These are phyloP conservation scores for Hypoxylon trugodes DNA, from an alignment of 495 filamentous ascomycete species.

Conservation along the genomic window DNA sequence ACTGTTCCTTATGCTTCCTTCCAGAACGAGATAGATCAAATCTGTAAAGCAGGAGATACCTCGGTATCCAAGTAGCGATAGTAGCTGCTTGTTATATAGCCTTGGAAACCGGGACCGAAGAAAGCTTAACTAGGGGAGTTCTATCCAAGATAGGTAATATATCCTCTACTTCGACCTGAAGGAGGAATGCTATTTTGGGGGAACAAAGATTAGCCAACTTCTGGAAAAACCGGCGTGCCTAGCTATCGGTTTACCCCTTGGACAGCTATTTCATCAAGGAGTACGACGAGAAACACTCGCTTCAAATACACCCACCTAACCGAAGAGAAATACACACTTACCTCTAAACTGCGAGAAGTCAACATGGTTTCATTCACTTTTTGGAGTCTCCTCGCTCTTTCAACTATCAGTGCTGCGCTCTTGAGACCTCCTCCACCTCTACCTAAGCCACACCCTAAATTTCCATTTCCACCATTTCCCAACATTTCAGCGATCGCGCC, in stretches of 20 bases:
- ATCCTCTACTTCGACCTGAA: too few species aligned
- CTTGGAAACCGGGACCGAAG: too few species aligned
- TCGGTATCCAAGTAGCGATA: too few species aligned
- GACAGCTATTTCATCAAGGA: slow-evolving; percentile 1
- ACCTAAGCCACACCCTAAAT: too few species aligned
- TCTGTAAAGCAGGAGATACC: too few species aligned
- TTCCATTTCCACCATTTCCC: background rate
- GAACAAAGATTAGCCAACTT: too few species aligned
- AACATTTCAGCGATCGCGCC: slow-evolving; percentile 4
- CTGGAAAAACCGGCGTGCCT: background rate
- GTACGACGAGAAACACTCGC: slow-evolving; percentile 14
- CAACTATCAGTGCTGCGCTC: background rate
- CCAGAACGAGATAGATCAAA: too few species aligned
- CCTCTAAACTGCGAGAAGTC: background rate
- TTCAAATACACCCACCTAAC: slow-evolving; percentile 4
- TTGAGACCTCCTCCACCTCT: slow-evolving; percentile 3
- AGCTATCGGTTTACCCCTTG: background rate
- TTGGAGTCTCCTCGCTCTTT: slow-evolving; percentile 15
- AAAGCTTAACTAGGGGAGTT: too few species aligned
- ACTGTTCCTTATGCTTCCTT: too few species aligned
- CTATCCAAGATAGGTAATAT: too few species aligned
- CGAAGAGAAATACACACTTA: background rate
- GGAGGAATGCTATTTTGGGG: too few species aligned
- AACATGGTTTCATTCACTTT: slow-evolving; percentile 24
- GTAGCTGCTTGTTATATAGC: too few species aligned